Evolutionary conservation across 169 alveolate species (phyloP).

Genomic region (Plasmodium fragile): DNA sequence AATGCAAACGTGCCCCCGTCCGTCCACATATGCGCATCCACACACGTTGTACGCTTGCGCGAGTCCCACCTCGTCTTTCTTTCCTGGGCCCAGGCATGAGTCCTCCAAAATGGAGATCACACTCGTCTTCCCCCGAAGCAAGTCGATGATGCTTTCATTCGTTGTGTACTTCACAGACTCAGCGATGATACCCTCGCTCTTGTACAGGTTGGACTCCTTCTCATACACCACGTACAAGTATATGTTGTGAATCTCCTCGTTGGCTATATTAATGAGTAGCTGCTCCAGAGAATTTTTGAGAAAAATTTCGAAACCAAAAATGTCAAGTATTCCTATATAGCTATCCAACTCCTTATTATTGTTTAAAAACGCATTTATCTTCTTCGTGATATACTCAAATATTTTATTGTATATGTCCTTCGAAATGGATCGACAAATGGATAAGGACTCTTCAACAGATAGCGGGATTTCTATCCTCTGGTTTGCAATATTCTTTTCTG

Average conservation of each 20-base stretch:
- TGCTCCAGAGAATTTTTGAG: constrained; percentile 97
- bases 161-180: constrained; percentile 71
- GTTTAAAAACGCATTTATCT: constrained; percentile 83
- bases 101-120: constrained; percentile 69
- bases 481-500: constrained; percentile 82
- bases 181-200: constrained; percentile 49
- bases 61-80: constrained; percentile 34
- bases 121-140: constrained; percentile 64
- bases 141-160: constrained; percentile 55
- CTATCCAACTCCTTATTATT: constrained; percentile 79
- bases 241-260: constrained; percentile 89
- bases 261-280: constrained; percentile 97
- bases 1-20: not conserved
- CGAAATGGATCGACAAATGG: constrained; percentile 82
- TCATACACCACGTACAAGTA: constrained; percentile 64
- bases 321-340: constrained; percentile 97
- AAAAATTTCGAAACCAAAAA: constrained; percentile 98
- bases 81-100: constrained; percentile 65
- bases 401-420: constrained; percentile 87
- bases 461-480: constrained; percentile 83
- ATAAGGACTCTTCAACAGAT: constrained; percentile 79
- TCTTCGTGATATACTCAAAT: constrained; percentile 85
- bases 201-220: constrained; percentile 56
- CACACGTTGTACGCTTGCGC: not conserved
- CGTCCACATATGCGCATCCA: not conserved